Evolutionary conservation across 2,329 filamentous ascomycete genomes (phyloP), one percentile per base, ranked within the genome.

Genomic region (Penicillium sp.): DNA sequence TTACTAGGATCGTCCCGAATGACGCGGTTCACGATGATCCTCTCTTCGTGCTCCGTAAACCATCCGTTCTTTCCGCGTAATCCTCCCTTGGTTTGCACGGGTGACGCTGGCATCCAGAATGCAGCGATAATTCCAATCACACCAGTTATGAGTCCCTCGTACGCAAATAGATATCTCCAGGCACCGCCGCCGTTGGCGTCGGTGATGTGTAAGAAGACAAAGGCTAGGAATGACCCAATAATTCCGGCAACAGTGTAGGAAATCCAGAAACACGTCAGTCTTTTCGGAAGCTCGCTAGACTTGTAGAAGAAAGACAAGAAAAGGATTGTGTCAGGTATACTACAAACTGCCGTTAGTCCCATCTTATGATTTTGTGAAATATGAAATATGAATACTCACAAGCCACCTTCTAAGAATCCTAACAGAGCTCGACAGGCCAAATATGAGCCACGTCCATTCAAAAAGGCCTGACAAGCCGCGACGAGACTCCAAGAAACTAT

Each of bases 291-390:
- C 69, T 90, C 88, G 46, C 78, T 78, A 1, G 82, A 82, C 45
- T 82, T 90, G 74, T 89, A 90, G 68, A 86, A 90, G 69, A 90
- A 90, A 5, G 82, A 84, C 5, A 89, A 74, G 69, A 85, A 89
- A 0, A 71, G 55, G 14, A 71, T 66, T 6, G 65, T 52, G 14
- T 52, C 50, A 5, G 50, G 50, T 11, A 52, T 52, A 34, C 50
- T 52, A 8, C 1, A 14, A 32, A 13, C 3, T 4, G 16, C 10
- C 6, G 2, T 45, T 16, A 45, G n/a, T 5, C 3, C n/a, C 10
- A 44, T 32, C 10, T 32, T 20, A 8, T 14, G 3, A 20, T 45
- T 31, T 7, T 31, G 10, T 14, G n/a, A 10, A 9, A 9, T 9
- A 2, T 14, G n/a, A 10, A 9, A 9, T 9, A 2, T 3, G 9